These are phyloP conservation scores for Boletus hoseneyae DNA, from an alignment of 1,284 basidiomycete species.

Conservation along the genomic window DNA sequence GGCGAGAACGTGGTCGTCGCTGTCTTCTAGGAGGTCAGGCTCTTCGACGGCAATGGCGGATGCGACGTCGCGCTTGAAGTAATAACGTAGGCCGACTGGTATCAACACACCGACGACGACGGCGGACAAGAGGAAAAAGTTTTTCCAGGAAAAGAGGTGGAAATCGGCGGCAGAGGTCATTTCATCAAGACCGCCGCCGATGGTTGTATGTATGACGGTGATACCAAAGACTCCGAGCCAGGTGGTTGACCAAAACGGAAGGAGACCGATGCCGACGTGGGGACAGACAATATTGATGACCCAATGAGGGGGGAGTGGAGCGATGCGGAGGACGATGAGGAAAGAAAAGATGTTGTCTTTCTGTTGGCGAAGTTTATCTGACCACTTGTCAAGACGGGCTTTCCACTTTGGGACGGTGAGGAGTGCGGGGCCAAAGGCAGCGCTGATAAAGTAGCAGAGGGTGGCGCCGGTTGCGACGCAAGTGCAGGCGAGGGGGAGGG, in stretches of 20 bases:
- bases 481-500: slow-evolving; percentile 87
- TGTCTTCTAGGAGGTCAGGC: slow-evolving; percentile 38
- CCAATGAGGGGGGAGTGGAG: slow-evolving; percentile 96
- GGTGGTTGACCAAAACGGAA: slow-evolving; percentile 88
- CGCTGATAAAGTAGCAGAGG: slow-evolving; percentile 90
- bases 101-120: slow-evolving; percentile 89
- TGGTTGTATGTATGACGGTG: slow-evolving; percentile 92
- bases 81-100: slow-evolving; percentile 83
- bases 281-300: slow-evolving; percentile 92
- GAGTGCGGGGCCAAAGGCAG: slow-evolving; percentile 85
- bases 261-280: slow-evolving; percentile 84
- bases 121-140: slow-evolving; percentile 78
- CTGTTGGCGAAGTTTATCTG: slow-evolving; percentile 66
- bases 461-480: slow-evolving; percentile 91
- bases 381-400: slow-evolving; percentile 78
- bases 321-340: slow-evolving; percentile 90
- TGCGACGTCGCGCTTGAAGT: slow-evolving; percentile 56
- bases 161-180: slow-evolving; percentile 95
- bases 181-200: slow-evolving; percentile 89
- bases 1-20: slow-evolving; percentile 48
- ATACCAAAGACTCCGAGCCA: slow-evolving; percentile 92
- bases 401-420: slow-evolving; percentile 85
- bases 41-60: slow-evolving; percentile 46
- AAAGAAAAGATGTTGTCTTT: slow-evolving; percentile 83
- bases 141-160: slow-evolving; percentile 85